A percentile compares a stretch with the other conserved stretches of the same genome.
phyloP scores from a whole-genome alignment of 2,329 filamentous ascomycete genomes.

The Aureobasidium sp. region DNA sequence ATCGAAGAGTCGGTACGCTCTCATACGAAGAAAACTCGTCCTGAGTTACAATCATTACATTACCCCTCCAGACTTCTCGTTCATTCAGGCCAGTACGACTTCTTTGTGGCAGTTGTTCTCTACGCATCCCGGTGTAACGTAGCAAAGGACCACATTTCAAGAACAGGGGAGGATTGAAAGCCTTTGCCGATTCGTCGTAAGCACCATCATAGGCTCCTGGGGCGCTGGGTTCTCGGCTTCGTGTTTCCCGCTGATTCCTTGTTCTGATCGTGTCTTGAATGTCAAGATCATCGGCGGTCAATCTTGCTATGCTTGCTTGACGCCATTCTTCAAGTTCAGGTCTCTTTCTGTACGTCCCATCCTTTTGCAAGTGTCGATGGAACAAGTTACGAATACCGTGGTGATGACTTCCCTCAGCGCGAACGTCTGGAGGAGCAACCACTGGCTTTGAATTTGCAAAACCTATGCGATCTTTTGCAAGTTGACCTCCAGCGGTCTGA shows the following conservation, averaged over 20 bases:
- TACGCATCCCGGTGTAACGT: slow-evolving; percentile 77
- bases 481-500: slow-evolving; percentile 31
- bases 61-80: slow-evolving; percentile 84
- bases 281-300: slow-evolving; percentile 39
- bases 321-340: slow-evolving; percentile 53
- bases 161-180: slow-evolving; percentile 76
- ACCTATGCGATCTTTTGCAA: slow-evolving; percentile 35
- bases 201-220: slow-evolving; percentile 46
- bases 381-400: slow-evolving; percentile 31
- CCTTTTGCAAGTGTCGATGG: slow-evolving; percentile 39
- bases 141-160: slow-evolving; percentile 86
- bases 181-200: slow-evolving; percentile 58
- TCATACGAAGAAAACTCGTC: slow-evolving; percentile 80
- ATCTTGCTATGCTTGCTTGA: slow-evolving; percentile 32
- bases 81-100: slow-evolving; percentile 37
- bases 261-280: slow-evolving; percentile 26
- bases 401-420: slow-evolving; percentile 23
- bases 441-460: slow-evolving; percentile 30
- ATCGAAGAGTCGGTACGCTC: slow-evolving; percentile 63
- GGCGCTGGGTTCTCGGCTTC: not conserved
- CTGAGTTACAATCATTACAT: slow-evolving; percentile 88
- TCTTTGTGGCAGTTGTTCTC: slow-evolving; percentile 40
- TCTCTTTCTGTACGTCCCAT: slow-evolving; percentile 46
- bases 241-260: no score
- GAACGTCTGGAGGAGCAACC: slow-evolving; percentile 22